Evolutionary conservation across 1,139 yeast species (phyloP).

Genomic region (Zygoascus sp.): DNA sequence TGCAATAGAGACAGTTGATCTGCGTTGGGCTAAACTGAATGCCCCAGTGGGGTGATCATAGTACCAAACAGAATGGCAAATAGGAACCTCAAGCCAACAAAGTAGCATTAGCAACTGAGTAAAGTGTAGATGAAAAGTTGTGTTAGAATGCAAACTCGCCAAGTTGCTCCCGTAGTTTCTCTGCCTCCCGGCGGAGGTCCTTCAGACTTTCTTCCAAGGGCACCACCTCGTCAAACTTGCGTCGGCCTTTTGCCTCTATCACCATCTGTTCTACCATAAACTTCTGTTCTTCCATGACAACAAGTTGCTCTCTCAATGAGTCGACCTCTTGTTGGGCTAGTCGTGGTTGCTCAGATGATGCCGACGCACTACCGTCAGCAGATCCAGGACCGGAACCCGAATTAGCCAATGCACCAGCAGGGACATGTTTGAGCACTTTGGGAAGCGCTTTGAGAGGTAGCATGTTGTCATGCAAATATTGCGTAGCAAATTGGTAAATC

Average conservation of each 20-base stretch:
- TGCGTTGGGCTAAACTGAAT: too few species aligned
- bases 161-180: slow-evolving; percentile 45
- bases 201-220: slow-evolving; percentile 54
- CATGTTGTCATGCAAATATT: slow-evolving; percentile 52
- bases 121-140: too few species aligned
- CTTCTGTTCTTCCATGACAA: slow-evolving; percentile 83
- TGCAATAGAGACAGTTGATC: too few species aligned
- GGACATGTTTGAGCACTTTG: slow-evolving; percentile 34
- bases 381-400: too few species aligned
- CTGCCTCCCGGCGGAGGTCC: slow-evolving; percentile 56
- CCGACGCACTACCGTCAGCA: too few species aligned
- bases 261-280: slow-evolving; percentile 65
- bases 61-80: too few species aligned
- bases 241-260: slow-evolving; percentile 53
- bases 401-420: slow-evolving; percentile 19
- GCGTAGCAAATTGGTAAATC: slow-evolving; percentile 44
- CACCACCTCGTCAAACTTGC: slow-evolving; percentile 73
- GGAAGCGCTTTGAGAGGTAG: slow-evolving; percentile 51
- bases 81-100: too few species aligned
- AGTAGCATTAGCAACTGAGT: too few species aligned
- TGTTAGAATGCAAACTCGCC: slow-evolving; percentile 42
- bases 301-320: slow-evolving; percentile 53
- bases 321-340: slow-evolving; percentile 7
- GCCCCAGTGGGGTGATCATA: too few species aligned
- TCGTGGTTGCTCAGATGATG: slow-evolving; percentile 1